Evolutionary conservation across 768 basidiomycete genomes (phyloP).

Genomic region (Imleria badia): DNA sequence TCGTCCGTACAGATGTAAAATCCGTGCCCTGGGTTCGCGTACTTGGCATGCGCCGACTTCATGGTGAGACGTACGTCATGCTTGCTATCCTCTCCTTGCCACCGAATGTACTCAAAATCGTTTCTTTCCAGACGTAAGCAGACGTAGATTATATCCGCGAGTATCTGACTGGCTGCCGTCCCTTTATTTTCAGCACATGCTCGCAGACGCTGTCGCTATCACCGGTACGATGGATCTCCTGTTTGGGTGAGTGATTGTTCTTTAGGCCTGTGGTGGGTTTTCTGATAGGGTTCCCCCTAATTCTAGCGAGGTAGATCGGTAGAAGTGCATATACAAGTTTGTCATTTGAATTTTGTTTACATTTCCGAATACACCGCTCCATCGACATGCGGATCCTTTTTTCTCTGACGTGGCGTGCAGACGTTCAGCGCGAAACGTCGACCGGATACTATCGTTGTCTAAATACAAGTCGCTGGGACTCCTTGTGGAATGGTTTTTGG

Average conservation of each 20-base stretch:
- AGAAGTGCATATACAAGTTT: slow-evolving; percentile 3
- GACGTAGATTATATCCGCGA: neutral
- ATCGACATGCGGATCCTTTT: no score
- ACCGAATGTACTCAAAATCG: no score
- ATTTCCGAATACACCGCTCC: slow-evolving; percentile 7
- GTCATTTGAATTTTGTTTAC: neutral
- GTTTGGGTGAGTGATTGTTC: slow-evolving; percentile 69
- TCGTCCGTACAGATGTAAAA: slow-evolving; percentile 95
- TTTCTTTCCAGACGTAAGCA: slow-evolving; percentile 45
- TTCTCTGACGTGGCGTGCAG: no score
- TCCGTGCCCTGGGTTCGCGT: slow-evolving; percentile 94
- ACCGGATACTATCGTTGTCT: no score
- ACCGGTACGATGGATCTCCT: slow-evolving; percentile 99
- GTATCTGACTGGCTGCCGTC: slow-evolving; percentile 12
- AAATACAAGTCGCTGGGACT: no score
- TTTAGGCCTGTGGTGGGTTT: neutral
- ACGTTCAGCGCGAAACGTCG: no score
- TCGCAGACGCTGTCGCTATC: slow-evolving; percentile 94
- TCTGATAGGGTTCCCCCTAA: neutral
- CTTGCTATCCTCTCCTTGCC: neutral
- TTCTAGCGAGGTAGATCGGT: slow-evolving; percentile 32
- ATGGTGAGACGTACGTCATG: slow-evolving; percentile 86
- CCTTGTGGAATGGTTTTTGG: no score
- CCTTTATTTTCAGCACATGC: slow-evolving; percentile 67
- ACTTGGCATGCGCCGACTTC: slow-evolving; percentile 94